Percentiles rank a stretch among this genome's conserved stretches.
phyloP scores from a whole-genome alignment of 306 rosid genomes.

The Astragalus membranaceus region DNA sequence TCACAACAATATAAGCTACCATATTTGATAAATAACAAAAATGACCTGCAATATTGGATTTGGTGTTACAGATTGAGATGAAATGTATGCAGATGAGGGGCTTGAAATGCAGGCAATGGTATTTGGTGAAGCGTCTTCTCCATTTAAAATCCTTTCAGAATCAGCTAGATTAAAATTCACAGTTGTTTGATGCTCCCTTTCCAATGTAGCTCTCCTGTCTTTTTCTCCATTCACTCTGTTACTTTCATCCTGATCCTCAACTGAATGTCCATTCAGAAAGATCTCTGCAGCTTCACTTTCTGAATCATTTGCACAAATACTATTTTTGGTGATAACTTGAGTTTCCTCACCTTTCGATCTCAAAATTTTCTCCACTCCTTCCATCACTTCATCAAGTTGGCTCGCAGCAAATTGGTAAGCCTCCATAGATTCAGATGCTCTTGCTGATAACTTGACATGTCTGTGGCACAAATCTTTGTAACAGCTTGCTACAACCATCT shows the following conservation, averaged over 20 bases:
- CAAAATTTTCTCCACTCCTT: constrained; percentile 57
- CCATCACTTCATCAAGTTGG: constrained; percentile 51
- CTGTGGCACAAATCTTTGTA: constrained; percentile 47
- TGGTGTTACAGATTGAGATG: constrained; percentile 32
- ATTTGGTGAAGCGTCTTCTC: constrained; percentile 28
- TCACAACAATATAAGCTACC: constrained; percentile 2
- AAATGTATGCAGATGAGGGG: constrained; percentile 36
- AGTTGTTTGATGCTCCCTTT: constrained; percentile 14
- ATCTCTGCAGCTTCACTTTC: constrained; percentile 36
- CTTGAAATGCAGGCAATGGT: constrained; percentile 33
- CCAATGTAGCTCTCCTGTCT: constrained; percentile 18
- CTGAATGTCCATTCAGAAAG: constrained; percentile 35
- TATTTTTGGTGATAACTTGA: constrained; percentile 37
- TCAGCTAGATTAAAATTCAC: constrained; percentile 21
- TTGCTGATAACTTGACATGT: constrained; percentile 44
- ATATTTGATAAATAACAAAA: not conserved
- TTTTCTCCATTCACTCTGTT: constrained; percentile 18
- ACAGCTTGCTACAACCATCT: constrained; percentile 37
- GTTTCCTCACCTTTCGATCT: constrained; percentile 30
- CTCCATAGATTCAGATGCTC: constrained; percentile 57
- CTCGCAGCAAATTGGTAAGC: constrained; percentile 41
- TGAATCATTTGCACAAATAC: constrained; percentile 36
- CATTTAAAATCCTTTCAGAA: constrained; percentile 26
- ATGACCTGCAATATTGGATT: constrained; percentile 45
- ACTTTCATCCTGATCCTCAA: constrained; percentile 37